Evolutionary conservation across 2,329 filamentous ascomycete genomes (phyloP).

Genomic region (Gremmenia infestans): DNA sequence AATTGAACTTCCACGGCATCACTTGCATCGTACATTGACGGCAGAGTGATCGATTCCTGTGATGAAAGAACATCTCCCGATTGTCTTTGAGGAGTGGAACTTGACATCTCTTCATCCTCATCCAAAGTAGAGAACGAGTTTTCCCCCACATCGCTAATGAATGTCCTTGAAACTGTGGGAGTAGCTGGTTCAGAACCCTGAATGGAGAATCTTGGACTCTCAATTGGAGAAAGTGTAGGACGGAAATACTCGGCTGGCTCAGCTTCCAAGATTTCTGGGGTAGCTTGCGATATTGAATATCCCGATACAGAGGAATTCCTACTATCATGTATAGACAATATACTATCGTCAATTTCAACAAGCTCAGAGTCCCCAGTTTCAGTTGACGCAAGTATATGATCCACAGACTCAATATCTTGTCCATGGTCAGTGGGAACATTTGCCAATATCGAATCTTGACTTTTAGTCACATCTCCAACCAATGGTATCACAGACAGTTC

Average conservation of each 20-base stretch:
- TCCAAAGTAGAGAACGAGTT: not conserved
- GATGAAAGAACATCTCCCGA: not conserved
- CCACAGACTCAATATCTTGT: not conserved
- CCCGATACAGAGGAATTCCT: conserved; percentile 10
- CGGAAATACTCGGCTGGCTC: conserved; percentile 20
- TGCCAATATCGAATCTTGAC: not conserved
- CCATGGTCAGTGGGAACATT: not conserved
- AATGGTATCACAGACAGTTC: no score
- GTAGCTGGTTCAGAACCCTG: not conserved
- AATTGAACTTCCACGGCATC: not conserved
- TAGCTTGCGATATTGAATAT: conserved; percentile 13
- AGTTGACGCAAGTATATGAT: not conserved
- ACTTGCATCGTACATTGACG: not conserved
- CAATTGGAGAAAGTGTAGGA: conserved; percentile 10
- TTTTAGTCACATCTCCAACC: no score
- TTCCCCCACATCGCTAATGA: no score
- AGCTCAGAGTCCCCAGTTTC: not conserved
- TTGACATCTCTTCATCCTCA: not conserved
- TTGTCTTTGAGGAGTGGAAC: no score
- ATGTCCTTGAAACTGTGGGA: not conserved
- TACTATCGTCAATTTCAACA: not conserved
- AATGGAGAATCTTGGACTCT: not conserved
- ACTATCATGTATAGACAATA: conserved; percentile 5
- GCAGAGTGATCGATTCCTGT: not conserved
- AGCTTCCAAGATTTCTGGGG: conserved; percentile 15